Evolutionary conservation across 805 yeast genomes (phyloP).

Genomic region (Pichia insulana): DNA sequence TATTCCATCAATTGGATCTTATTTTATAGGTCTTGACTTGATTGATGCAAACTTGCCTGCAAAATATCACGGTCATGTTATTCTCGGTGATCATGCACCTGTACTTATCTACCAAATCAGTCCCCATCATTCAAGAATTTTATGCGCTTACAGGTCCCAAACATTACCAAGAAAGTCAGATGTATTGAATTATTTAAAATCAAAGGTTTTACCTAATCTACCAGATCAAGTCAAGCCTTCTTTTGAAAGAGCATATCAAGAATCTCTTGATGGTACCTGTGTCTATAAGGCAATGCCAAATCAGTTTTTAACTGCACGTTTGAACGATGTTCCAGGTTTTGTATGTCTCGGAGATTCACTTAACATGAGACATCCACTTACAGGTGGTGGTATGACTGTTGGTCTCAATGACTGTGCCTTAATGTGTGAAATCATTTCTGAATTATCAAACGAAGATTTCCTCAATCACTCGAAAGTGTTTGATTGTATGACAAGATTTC

Average conservation of each 20-base stretch:
- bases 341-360: conserved; percentile 86
- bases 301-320: conserved; percentile 75
- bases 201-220: conserved; percentile 54
- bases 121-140: conserved; percentile 71
- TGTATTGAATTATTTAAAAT: conserved; percentile 49
- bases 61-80: conserved; percentile 79
- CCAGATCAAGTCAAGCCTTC: conserved; percentile 63
- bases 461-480: conserved; percentile 48
- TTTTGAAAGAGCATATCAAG: conserved; percentile 51
- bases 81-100: conserved; percentile 81
- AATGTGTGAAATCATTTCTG: conserved; percentile 53
- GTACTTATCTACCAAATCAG: conserved; percentile 82
- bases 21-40: conserved; percentile 79
- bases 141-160: conserved; percentile 75
- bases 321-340: conserved; percentile 64
- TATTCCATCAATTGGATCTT: conserved; percentile 65
- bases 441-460: conserved; percentile 45
- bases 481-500: conserved; percentile 57
- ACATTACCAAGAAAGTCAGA: conserved; percentile 59
- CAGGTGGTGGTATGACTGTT: conserved; percentile 99
- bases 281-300: conserved; percentile 86
- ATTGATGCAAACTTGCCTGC: conserved; percentile 68
- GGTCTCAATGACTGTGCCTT: conserved; percentile 80
- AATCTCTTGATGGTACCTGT: conserved; percentile 26
- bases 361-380: conserved; percentile 96